Evolutionary conservation across 2,329 filamentous ascomycete species (phyloP).

Genomic region (Cytospora leucostoma): DNA sequence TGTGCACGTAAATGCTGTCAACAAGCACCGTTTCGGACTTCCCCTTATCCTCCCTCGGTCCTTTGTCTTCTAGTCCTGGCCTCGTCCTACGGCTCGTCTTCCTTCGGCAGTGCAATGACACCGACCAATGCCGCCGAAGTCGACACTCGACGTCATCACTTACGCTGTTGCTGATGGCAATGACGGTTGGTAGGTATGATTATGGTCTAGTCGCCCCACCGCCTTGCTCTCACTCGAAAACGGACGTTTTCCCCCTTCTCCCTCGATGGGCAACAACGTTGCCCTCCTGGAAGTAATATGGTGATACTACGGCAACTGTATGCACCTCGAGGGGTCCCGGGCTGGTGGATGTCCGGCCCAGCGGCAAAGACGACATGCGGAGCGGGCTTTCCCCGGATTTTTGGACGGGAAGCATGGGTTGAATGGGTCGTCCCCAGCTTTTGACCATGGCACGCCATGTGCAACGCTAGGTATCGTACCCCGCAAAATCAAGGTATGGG

Average conservation of each 20-base stretch:
- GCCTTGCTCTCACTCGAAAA: not conserved
- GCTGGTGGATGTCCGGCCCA: not conserved
- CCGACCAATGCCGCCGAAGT: not conserved
- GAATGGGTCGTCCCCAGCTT: conserved; percentile 13
- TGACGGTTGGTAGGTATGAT: not conserved
- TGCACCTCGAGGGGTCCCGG: not conserved
- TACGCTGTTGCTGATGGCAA: not conserved
- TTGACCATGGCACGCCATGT: conserved; percentile 8
- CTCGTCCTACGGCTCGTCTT: not conserved
- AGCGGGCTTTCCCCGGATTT: conserved; percentile 20
- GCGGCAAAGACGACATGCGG: not conserved
- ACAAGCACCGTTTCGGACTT: not conserved
- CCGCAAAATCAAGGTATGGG: conserved; percentile 12
- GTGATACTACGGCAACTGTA: conserved; percentile 10
- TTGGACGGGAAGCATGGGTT: conserved; percentile 20
- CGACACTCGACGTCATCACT: not conserved
- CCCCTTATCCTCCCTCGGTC: not conserved
- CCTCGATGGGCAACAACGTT: not conserved
- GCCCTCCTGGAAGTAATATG: not conserved
- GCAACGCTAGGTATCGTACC: conserved; percentile 13
- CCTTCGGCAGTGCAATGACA: not conserved
- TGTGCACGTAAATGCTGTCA: too few relatives aligned
- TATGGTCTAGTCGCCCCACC: not conserved
- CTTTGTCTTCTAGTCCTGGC: not conserved
- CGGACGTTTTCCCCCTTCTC: not conserved